Conservation (phyloP, 306 rosid species). For the Corylus heterophylla region DNA sequence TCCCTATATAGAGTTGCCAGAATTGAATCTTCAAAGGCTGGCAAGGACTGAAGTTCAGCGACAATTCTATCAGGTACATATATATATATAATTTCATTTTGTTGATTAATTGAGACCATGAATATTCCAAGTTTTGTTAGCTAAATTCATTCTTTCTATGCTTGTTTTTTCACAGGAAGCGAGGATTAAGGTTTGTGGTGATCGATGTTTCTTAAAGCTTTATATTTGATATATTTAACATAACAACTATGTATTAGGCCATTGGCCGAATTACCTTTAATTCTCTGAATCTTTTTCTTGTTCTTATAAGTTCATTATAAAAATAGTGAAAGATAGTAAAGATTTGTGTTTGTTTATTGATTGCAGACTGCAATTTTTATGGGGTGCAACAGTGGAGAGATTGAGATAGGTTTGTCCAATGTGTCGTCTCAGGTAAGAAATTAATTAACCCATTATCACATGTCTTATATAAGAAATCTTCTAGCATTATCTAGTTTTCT, state of each 20-base stretch:
- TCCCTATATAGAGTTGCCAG: slow-evolving; percentile 58
- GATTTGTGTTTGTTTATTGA: not conserved
- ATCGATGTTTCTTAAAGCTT: not conserved
- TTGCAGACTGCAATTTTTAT: slow-evolving; percentile 77
- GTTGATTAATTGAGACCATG: not conserved
- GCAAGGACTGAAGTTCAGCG: slow-evolving; percentile 53
- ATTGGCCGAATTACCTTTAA: no score
- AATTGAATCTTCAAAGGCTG: slow-evolving; percentile 49
- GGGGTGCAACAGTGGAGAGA: slow-evolving; percentile 85
- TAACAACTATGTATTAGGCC: no score
- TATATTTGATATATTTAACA: not conserved
- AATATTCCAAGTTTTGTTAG: not conserved
- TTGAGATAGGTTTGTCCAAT: slow-evolving; percentile 76
- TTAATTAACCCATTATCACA: not conserved
- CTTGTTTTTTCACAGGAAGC: slow-evolving; percentile 60
- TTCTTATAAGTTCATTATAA: no score
- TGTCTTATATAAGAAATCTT: not conserved
- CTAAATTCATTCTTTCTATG: slow-evolving; percentile 17
- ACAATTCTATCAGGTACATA: slow-evolving; percentile 57
- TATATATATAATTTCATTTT: not conserved
- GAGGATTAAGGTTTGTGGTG: slow-evolving; percentile 66
- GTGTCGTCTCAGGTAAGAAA: slow-evolving; percentile 66
- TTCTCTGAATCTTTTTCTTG: no score
- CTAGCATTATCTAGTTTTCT: not conserved
- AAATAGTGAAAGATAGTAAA: not conserved